Base-by-base conservation (phyloP, 2,329 filamentous ascomycete species). In the Ceratocystis harringtonii region DNA sequence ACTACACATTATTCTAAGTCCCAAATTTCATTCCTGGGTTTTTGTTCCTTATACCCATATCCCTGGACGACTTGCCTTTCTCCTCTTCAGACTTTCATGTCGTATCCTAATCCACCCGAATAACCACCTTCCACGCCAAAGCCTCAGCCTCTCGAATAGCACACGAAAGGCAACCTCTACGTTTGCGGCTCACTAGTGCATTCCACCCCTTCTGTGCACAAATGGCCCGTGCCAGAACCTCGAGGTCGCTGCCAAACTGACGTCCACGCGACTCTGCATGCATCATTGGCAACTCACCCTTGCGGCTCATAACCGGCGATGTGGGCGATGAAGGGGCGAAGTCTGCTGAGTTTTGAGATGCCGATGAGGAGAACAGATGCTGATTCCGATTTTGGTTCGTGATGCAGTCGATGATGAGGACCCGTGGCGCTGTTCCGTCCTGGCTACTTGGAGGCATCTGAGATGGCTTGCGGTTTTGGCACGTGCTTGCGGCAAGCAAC, bases 131-230 rank as follows among this genome's bases (percentile, higher is more conserved):
- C 78, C 89, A 85, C 1, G 83, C 85, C 66, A 90, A 72, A 2
- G 85, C 88, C 4, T 84, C 84, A 0, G 87, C 88, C 76, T 92
- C 88, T 19, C 89, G 80, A 55, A 92, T 82, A 50, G 86, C 87
- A 73, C 89, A 92, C 2, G 82, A 81, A 44, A 92, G 74, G 71
- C 89, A 92, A 0, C 86, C 87, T 68, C 87, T 79, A 69, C 83
- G 81, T 48, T 80, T 78, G 63, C 86, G 79, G 68, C 85, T 88
- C 68, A 92, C 79, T 19, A 92, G 72, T 25, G 88, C 88, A 72
- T 90, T 87, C 79, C 85, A 86, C 1, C 88, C 88, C 69, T 81
- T 84, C 71, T 89, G 84, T 0, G 88, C 85, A 72, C 89, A 92
- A 69, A 89, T 79, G 1, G 88, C 87, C 61, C 88, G 78, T 1